Percentiles rank a stretch among this genome's conserved stretches.
phyloP scores from a whole-genome alignment of 2,329 filamentous ascomycete species.

The Phialocephala subalpina region DNA sequence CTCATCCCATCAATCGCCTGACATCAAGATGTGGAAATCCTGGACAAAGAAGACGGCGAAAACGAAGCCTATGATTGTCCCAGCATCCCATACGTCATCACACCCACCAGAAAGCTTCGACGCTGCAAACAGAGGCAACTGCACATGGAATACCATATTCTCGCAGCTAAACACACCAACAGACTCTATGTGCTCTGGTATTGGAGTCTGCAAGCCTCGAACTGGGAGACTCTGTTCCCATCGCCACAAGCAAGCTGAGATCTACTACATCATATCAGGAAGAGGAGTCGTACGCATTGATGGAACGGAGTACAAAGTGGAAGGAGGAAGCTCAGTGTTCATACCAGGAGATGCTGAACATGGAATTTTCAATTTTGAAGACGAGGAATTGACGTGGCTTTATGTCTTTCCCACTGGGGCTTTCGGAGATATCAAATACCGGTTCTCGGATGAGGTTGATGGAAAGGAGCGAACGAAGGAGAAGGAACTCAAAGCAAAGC shows the following conservation, averaged over 20 bases:
- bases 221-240: conserved; percentile 49
- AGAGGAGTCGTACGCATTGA: conserved; percentile 49
- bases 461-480: neutral
- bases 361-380: conserved; percentile 45
- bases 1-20: neutral
- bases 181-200: conserved; percentile 47
- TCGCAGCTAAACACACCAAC: conserved; percentile 46
- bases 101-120: conserved; percentile 16
- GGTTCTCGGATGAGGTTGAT: conserved; percentile 37
- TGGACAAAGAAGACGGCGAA: neutral
- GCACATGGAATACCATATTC: conserved; percentile 50
- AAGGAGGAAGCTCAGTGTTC: conserved; percentile 47
- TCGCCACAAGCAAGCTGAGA: conserved; percentile 51
- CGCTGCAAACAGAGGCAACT: neutral
- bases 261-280: conserved; percentile 51
- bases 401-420: conserved; percentile 50
- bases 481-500: neutral
- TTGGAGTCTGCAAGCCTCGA: conserved; percentile 45
- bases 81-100: conserved; percentile 1
- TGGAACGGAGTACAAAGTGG: conserved; percentile 44
- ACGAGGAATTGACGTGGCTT: conserved; percentile 47
- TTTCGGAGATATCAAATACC: conserved; percentile 50
- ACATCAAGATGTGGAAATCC: neutral
- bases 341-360: conserved; percentile 54
- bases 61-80: neutral